Evolutionary conservation across 805 yeast genomes (phyloP), one percentile per base, ranked within the genome.

Genomic region (Lipomyces lipofer): DNA sequence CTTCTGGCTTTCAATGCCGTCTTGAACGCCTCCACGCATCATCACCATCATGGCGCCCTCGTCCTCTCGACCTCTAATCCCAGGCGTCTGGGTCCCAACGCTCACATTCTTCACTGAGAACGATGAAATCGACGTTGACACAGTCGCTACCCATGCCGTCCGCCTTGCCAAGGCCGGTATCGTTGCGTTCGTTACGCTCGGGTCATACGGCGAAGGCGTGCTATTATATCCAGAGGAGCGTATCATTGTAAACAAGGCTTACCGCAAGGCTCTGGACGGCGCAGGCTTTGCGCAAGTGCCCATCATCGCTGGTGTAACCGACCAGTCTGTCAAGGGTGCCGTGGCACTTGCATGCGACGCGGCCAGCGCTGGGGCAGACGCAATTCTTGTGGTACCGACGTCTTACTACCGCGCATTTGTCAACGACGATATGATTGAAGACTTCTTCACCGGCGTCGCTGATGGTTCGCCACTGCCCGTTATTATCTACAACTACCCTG

Each of bases 171-270:
- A 69, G 28, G 73, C 71, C 54, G 83, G 83, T 9, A 74, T 79
- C 52, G 59, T 65, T 47, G 84, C 83, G 21, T 63, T 78, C 4
- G 79, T 78, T 12, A 63, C 78, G 7, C 69, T 77, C 63, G 84
- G 84, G 4, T 77, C 82, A 33, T 79, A 82, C 17, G 84, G 84
- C 39, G 84, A 80, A 64, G 75, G 76, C 56, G 77, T 78, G 35
- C 80, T 78, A 60, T 68, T 78, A 58, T 73, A 80, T 13, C 69
- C 74, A 44, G 59, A 64, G 43, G 84, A 80, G 67, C 70, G 83
- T 54, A 54, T 53, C 33, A 56, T 46, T 33, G 61, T 65, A 22
- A 62, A 59, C 54, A 27, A 60, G 15, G 64, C 67, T 17, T 63
- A 76, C 40, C 59, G 63, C 49, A 44, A 51, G 51, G 71, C 65